These are phyloP conservation scores for Paraconiothyrium brasiliense DNA, from an alignment of 2,329 filamentous ascomycete species.

Conservation along the genomic window DNA sequence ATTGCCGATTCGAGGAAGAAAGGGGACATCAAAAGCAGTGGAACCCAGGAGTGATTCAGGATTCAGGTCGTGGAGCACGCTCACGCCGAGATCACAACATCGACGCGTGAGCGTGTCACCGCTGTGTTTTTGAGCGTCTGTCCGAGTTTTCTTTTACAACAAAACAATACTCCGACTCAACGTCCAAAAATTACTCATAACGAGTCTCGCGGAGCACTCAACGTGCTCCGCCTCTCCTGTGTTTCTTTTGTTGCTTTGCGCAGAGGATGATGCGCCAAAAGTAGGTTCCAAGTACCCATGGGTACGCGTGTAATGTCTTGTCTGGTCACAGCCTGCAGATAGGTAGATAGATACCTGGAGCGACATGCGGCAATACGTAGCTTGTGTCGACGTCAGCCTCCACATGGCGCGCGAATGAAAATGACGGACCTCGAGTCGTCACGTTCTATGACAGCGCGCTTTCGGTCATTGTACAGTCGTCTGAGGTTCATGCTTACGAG, in stretches of 20 bases:
- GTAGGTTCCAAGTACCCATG: slow-evolving; percentile 23
- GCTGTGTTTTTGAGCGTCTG: slow-evolving; percentile 67
- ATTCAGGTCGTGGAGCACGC: slow-evolving; percentile 45
- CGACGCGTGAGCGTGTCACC: slow-evolving; percentile 58
- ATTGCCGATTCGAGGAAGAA: slow-evolving; percentile 31
- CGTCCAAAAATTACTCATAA: slow-evolving; percentile 69
- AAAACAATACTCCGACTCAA: slow-evolving; percentile 81
- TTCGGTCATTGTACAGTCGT: slow-evolving; percentile 13
- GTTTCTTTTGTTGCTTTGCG: slow-evolving; percentile 34
- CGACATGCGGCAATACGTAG: slow-evolving; percentile 3
- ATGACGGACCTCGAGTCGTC: slow-evolving; percentile 14
- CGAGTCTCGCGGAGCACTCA: slow-evolving; percentile 67
- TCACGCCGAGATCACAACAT: slow-evolving; percentile 75
- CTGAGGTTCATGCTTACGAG: slow-evolving; percentile 14
- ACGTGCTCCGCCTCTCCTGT: slow-evolving; percentile 62
- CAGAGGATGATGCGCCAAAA: slow-evolving; percentile 24
- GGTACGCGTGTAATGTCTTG: slow-evolving; percentile 25
- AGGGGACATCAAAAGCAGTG: slow-evolving; percentile 27
- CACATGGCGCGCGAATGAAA: slow-evolving; percentile 14
- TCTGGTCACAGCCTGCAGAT: slow-evolving; percentile 13
- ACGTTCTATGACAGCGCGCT: slow-evolving; percentile 15
- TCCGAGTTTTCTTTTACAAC: slow-evolving; percentile 82
- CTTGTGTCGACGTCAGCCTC: slow-evolving; percentile 18
- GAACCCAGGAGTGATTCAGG: slow-evolving; percentile 39
- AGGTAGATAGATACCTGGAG: slow-evolving; percentile 19